Base-by-base conservation (phyloP, 202 grass and related monocot genomes). In the Dendrocalamus latiflorus region DNA sequence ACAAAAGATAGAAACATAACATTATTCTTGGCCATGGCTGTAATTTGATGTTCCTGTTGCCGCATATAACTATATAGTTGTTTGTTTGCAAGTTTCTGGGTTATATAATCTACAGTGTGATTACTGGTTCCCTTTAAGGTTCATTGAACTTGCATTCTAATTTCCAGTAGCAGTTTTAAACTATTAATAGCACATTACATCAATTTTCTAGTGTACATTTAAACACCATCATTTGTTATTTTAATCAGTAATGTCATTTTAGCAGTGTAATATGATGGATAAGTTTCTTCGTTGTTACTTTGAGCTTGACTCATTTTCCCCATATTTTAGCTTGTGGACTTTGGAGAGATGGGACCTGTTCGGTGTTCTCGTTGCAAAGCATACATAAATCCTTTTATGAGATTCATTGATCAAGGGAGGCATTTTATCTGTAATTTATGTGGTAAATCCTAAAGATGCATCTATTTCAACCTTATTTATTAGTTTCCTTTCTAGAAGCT, bases 361-460 rank as follows among this genome's bases (percentile, higher is more conserved):
- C 80, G 94, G 69, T 97, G 94, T 83, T 88, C 88, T 67, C 89
- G 94, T 76, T 97, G 94, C 89, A 97, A 97, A 88, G 87, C 84
- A 26, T 97, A 97, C 74, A 88, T 97, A 83, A 97, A 97, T 83
- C 86, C 91, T 88, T 91, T 93, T 79, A 97, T 97, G 94, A 93
- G 83, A 89, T 97, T 97, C 80, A 73, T 91, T 76, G 94, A 97
- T 72, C 94, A 93, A 88, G 94, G 94, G 54, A 86, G 81, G 42
- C 87, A 50, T 65, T 97, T 97, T 74, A 65, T 90, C 86, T 97
- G 94, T 83, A 97, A 97, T 44, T 83, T 97, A 84, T 97, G 94
- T 59, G 91, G 94, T 97, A 81, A 82, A 84, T 47, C 34, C 71
- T 64, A 81, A 45, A 42, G 36, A 79, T 76, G 25, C 15, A 81